Conservation (phyloP, 495 filamentous ascomycete genomes). For the Xylaria grammica region DNA sequence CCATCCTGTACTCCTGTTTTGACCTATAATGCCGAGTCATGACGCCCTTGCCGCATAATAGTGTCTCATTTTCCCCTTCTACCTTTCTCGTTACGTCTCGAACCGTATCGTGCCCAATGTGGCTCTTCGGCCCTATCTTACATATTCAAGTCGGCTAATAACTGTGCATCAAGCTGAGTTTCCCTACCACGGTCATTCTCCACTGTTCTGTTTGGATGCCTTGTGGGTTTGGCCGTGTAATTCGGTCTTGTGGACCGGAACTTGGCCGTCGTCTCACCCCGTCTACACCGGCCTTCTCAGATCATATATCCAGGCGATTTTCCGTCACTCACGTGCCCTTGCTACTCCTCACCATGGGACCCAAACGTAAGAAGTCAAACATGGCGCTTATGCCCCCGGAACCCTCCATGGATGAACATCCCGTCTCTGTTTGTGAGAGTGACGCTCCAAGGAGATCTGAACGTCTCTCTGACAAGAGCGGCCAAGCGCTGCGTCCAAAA, state of each 20-base stretch:
- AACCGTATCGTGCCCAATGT: neutral
- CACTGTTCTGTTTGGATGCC: slow-evolving; percentile 25
- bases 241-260: slow-evolving; percentile 23
- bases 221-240: slow-evolving; percentile 19
- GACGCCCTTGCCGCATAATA: neutral
- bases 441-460: slow-evolving; percentile 27
- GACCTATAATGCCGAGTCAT: slow-evolving; percentile 4
- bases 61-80: neutral
- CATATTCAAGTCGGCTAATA: neutral
- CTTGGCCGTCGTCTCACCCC: slow-evolving; percentile 6
- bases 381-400: slow-evolving; percentile 11
- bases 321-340: neutral
- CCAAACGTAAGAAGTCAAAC: slow-evolving; percentile 30
- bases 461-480: slow-evolving; percentile 25
- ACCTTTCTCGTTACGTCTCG: neutral
- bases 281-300: slow-evolving; percentile 8
- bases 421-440: neutral
- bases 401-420: neutral
- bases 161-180: neutral
- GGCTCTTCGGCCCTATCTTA: neutral
- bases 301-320: slow-evolving; percentile 20
- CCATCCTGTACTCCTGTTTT: neutral
- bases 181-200: neutral
- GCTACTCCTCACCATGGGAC: slow-evolving; percentile 15
- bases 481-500: neutral